Base-by-base conservation (phyloP, 2,329 filamentous ascomycete species). In the Talaromyces sp. region DNA sequence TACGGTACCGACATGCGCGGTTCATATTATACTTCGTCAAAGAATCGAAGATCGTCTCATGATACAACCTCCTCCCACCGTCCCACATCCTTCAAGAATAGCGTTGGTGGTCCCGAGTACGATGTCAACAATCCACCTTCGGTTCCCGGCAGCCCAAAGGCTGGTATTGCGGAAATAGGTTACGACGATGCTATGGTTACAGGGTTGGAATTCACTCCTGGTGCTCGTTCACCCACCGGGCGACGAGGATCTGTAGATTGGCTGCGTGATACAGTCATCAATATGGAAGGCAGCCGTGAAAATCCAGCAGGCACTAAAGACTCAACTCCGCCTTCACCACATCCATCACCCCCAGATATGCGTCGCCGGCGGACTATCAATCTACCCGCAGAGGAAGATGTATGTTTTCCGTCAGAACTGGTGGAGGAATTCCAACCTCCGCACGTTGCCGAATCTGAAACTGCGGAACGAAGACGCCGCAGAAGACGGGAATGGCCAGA, bases 391-490 rank as follows among this genome's bases (percentile, higher is more conserved):
- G 87, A 95, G 69, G 90, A 90, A 66, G 95, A 98, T 76, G 93
- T 98, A 0, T 97, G 95, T 78, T 97, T 96, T 69, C 94, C 93
- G 0, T 87, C 87, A 0, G 92, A 96, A 68, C 80, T 95, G 55
- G 92, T 94, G 34, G 92, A 96, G 54, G 91, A 95, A 56, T 79
- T 79, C 61, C 75, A 82, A 7, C 78, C 79, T 42, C 81, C 80
- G 51, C 75, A 79, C 4, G 82, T 83, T 4, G 77, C 78, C 23
- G 78, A 75, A 52, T 75, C 75, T 44, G 75, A 74, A 51, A 68
- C 69, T 5, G 76, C 75, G 18, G 72, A 71, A 60, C 77, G 77
- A 47, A 75, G 83, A 61, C 74, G 88, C 18, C 84, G 91, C 30
- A 84, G 90, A 60, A 84, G 87, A 50, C 81, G 86, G 40, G 88